Evolutionary conservation across 2,329 filamentous ascomycete species (phyloP).

Genomic region (Chaetomiaceae sp.): DNA sequence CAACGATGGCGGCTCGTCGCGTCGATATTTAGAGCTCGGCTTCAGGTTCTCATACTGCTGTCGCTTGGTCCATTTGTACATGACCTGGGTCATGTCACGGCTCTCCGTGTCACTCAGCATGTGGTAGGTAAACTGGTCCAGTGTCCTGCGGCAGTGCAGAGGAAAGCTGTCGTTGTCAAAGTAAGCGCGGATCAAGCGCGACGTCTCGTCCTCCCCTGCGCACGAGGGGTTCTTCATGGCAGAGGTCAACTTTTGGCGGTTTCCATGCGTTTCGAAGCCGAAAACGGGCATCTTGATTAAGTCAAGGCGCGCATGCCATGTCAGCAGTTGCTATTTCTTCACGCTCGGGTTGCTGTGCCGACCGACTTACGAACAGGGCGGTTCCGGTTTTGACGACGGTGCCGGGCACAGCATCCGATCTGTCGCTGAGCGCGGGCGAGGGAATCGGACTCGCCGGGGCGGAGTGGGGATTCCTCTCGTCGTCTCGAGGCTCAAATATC

Average conservation of each 20-base stretch:
- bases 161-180: not conserved
- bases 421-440: not conserved
- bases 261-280: no score
- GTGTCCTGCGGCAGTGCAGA: conserved; percentile 19
- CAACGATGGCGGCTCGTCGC: no score
- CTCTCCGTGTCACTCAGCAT: conserved; percentile 19
- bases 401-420: not conserved
- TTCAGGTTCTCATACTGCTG: not conserved
- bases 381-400: not conserved
- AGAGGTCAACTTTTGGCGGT: no score
- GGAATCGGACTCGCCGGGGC: not conserved
- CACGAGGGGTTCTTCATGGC: no score
- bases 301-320: no score
- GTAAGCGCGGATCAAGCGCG: not conserved
- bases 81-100: conserved; percentile 18
- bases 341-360: no score
- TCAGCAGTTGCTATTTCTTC: no score
- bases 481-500: not conserved
- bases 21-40: no score
- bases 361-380: no score
- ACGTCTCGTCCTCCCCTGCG: no score
- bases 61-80: conserved; percentile 13
- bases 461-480: not conserved
- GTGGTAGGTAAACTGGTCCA: conserved; percentile 21
- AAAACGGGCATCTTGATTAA: no score